A percentile compares a stretch with the other conserved stretches of the same genome.
Conservation (phyloP, 1,284 basidiomycete species). For the Boletus hoseneyae region DNA sequence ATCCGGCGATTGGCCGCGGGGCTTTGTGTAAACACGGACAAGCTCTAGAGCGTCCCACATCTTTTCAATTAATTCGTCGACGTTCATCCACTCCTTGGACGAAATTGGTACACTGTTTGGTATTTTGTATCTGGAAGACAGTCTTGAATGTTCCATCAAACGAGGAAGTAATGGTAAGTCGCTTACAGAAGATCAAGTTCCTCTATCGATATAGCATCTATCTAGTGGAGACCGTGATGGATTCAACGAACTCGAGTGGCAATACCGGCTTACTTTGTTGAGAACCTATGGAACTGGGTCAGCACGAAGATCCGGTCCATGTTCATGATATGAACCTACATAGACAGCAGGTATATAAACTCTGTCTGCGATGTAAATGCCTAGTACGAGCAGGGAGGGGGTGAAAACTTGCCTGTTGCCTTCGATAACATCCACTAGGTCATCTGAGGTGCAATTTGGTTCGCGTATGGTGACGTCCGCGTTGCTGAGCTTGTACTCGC, state of each 20-base stretch:
- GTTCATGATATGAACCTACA: slow-evolving; percentile 44
- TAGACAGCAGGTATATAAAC: slow-evolving; percentile 94
- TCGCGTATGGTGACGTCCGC: slow-evolving; percentile 94
- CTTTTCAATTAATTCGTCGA: slow-evolving; percentile 90
- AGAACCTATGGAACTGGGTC: slow-evolving; percentile 48
- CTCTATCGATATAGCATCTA: slow-evolving; percentile 98
- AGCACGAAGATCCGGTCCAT: slow-evolving; percentile 4
- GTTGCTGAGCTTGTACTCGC: slow-evolving; percentile 90
- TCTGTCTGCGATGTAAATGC: slow-evolving; percentile 40
- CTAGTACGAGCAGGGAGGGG: neutral
- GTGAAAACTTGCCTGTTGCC: slow-evolving; percentile 67
- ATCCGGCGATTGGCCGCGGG: slow-evolving; percentile 87
- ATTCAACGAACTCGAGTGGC: neutral
- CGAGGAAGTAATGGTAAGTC: neutral
- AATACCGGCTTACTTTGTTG: slow-evolving; percentile 56
- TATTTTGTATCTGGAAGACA: slow-evolving; percentile 69
- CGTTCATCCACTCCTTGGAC: slow-evolving; percentile 91
- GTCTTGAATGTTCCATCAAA: slow-evolving; percentile 15
- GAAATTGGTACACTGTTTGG: slow-evolving; percentile 95
- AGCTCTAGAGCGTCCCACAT: slow-evolving; percentile 92
- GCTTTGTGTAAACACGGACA: slow-evolving; percentile 94
- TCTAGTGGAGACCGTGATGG: slow-evolving; percentile 50
- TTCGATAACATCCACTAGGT: slow-evolving; percentile 96
- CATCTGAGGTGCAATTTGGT: slow-evolving; percentile 91
- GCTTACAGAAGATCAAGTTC: slow-evolving; percentile 90